Base-by-base conservation (phyloP, 169 alveolate genomes). In the Eimeria sp. region DNA sequence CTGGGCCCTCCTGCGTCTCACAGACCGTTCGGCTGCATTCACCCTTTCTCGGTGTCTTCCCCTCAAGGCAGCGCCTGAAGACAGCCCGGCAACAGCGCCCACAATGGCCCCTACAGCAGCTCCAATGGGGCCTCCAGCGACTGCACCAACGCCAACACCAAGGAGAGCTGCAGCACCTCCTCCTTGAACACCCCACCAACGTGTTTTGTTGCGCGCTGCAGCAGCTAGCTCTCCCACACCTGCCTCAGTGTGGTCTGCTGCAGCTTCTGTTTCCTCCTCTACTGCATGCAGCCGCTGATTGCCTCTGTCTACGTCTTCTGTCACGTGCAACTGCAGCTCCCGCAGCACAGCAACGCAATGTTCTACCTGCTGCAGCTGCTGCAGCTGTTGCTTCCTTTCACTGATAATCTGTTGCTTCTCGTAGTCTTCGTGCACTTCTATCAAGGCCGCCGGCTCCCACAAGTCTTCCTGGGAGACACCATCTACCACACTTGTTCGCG, bases 181-280 rank as follows among this genome's bases (percentile, higher is more conserved):
- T 18, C 95, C 95, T 43, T 92, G 95, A 54, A 92, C 89, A 6
- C 95, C 95, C 95, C 95, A 92, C 95, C 95, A 92, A n/a, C 91
- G 90, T 25, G 90, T 92, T 20, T 84, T 61, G 70, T 83, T 73
- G 61, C 84, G 89, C 40, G 90, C 70, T n/a, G 95, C 95, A 58
- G 72, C 30, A 54, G 86, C 83, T 22, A 92, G 72, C 91, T 92
- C 95, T 40, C 95, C 83, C 30, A 51, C 86, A 27, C 90, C 95
- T 25, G 63, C 67, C 57, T 90, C 91, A 22, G 83, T 57, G 54
- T 76, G 86, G 34, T 43, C 91, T 57, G 75, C 63, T 18, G 95
- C 95, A 45, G 72, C 58, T n/a, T 78, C 95, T 20, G 84, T 63
- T 45, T 92, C 84, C 40, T 75, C 95, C 16, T 45, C 91, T 47